These are phyloP conservation scores for Hanseniaspora taiwanica DNA, from an alignment of 805 yeast genomes.

Conservation along the genomic window DNA sequence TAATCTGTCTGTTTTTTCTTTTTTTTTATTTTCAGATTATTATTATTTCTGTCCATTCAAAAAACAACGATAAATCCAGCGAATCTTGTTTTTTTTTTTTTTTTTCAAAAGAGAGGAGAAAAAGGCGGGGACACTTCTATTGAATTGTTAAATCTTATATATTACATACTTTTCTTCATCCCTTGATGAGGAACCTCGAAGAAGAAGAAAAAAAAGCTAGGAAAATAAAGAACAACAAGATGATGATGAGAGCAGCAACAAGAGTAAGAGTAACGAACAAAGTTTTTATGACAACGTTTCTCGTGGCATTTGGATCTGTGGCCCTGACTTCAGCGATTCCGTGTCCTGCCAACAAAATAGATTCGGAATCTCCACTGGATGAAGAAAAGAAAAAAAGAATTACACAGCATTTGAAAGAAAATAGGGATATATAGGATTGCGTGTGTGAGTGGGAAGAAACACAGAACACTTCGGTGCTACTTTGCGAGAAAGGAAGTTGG, in stretches of 20 bases:
- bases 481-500: too few relatives aligned
- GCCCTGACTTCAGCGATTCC: conserved; percentile 30
- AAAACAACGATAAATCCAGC: neutral
- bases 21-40: neutral
- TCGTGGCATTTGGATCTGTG: conserved; percentile 40
- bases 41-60: neutral
- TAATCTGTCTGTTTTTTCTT: neutral
- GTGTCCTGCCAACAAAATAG: conserved; percentile 31
- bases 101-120: neutral
- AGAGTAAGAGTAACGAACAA: conserved; percentile 40
- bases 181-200: too few relatives aligned
- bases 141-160: neutral
- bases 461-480: too few relatives aligned
- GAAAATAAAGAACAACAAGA: neutral
- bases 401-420: neutral
- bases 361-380: conserved; percentile 26
- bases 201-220: neutral
- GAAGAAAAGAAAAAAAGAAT: conserved; percentile 8
- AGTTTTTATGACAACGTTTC: conserved; percentile 45
- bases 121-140: too few relatives aligned
- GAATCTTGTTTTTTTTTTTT: neutral
- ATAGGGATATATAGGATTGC: too few relatives aligned
- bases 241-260: conserved; percentile 36
- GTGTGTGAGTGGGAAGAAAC: too few relatives aligned
- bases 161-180: neutral